These are phyloP conservation scores for Paecilomyces fulvus DNA, from an alignment of 2,329 filamentous ascomycete genomes.

Conservation along the genomic window DNA sequence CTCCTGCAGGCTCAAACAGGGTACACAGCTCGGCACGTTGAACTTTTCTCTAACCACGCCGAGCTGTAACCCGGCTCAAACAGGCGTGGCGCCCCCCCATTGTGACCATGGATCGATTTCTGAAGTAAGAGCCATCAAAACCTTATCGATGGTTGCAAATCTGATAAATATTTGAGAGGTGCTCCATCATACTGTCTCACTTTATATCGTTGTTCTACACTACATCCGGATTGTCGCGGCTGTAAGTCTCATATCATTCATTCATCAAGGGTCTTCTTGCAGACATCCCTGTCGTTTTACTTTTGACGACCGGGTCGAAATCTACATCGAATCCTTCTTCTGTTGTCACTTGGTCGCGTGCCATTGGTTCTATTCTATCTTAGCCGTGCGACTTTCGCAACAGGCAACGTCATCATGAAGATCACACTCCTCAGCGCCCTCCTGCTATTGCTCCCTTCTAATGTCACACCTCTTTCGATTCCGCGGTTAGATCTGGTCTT, in stretches of 20 bases:
- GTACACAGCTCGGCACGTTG: too few species aligned
- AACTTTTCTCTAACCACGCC: too few species aligned
- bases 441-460: constrained; percentile 20
- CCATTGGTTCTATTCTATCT: not conserved
- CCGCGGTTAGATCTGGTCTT: constrained; percentile 15
- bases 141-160: too few species aligned
- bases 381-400: not conserved
- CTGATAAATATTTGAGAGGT: not conserved
- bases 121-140: too few species aligned
- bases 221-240: not conserved
- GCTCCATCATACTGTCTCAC: not conserved
- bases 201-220: not conserved
- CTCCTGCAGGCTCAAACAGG: not conserved
- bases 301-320: too few species aligned
- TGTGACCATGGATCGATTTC: too few species aligned
- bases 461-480: constrained; percentile 20
- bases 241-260: not conserved
- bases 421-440: constrained; percentile 16
- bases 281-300: not conserved
- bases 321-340: too few species aligned
- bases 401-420: constrained; percentile 21
- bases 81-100: too few species aligned
- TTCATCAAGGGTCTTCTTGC: not conserved
- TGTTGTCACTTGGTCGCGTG: not conserved
- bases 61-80: too few species aligned